These are phyloP conservation scores for Colletotrichum neosansevieriae DNA, from an alignment of 2,329 filamentous ascomycete species.

Conservation along the genomic window DNA sequence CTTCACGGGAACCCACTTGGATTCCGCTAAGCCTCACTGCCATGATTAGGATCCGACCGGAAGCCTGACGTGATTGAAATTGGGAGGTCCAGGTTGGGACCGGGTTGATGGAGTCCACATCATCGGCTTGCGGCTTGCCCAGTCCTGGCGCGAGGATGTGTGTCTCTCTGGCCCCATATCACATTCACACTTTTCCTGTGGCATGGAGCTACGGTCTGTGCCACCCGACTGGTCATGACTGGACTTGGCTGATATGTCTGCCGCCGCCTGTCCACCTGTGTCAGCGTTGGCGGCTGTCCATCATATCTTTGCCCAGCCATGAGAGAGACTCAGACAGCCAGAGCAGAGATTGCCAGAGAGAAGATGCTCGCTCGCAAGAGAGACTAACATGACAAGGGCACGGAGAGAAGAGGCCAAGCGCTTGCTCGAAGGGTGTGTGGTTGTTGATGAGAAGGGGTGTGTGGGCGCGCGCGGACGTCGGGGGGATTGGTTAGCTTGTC, in stretches of 20 bases:
- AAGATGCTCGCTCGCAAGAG: not conserved
- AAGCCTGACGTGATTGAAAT: constrained; percentile 40
- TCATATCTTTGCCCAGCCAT: not conserved
- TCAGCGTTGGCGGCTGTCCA: constrained; percentile 15
- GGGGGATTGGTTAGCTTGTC: constrained; percentile 28
- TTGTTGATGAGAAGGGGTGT: constrained; percentile 1
- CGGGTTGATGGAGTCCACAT: constrained; percentile 32
- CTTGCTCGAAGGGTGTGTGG: constrained; percentile 15
- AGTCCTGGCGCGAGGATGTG: constrained; percentile 32
- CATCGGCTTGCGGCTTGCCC: constrained; percentile 6
- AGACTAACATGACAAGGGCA: constrained; percentile 11
- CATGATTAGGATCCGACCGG: constrained; percentile 38
- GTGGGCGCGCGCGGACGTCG: constrained; percentile 4
- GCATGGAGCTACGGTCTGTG: constrained; percentile 10
- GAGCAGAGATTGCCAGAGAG: not conserved
- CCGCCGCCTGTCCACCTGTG: constrained; percentile 2
- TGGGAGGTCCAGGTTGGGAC: constrained; percentile 36
- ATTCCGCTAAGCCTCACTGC: constrained; percentile 39
- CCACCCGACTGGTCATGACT: constrained; percentile 16
- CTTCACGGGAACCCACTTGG: constrained; percentile 38
- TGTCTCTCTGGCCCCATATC: constrained; percentile 19
- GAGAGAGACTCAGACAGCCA: constrained; percentile 2
- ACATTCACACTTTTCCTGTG: constrained; percentile 5
- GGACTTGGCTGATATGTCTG: constrained; percentile 5
- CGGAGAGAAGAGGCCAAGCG: constrained; percentile 31